Percentiles rank a stretch among this genome's conserved stretches.
Evolutionary conservation across 2,329 filamentous ascomycete species (phyloP).

Genomic region (Calonectria montana): DNA sequence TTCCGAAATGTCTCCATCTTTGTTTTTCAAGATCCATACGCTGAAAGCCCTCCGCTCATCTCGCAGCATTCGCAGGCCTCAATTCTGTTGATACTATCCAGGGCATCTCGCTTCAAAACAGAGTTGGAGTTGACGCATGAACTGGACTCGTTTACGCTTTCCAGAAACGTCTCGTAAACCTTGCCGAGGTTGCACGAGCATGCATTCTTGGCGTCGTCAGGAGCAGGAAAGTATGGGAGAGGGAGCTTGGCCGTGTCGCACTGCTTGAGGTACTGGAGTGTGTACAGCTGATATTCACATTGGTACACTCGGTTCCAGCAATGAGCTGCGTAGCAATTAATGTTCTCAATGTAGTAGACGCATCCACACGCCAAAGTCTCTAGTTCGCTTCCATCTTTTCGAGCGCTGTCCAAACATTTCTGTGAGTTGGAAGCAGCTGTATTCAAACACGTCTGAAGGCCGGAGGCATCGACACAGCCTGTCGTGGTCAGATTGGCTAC

Average conservation of each 20-base stretch:
- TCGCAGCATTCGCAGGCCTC: conserved; percentile 49
- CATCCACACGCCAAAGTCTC: conserved; percentile 38
- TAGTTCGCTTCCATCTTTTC: conserved; percentile 29
- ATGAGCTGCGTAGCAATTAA: conserved; percentile 51
- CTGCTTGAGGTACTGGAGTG: conserved; percentile 47
- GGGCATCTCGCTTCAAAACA: conserved; percentile 34
- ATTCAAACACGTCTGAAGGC: conserved; percentile 33
- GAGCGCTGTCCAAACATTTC: conserved; percentile 28
- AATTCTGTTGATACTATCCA: conserved; percentile 32
- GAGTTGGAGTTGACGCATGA: conserved; percentile 31
- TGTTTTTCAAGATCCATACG: conserved; percentile 34
- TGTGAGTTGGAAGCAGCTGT: conserved; percentile 15
- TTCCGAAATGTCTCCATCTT: neutral
- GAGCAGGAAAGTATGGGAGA: conserved; percentile 53
- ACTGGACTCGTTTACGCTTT: conserved; percentile 27
- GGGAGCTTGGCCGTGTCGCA: conserved; percentile 45
- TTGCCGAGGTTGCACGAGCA: conserved; percentile 52
- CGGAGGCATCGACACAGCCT: conserved; percentile 36
- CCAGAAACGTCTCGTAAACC: conserved; percentile 37
- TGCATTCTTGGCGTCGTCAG: conserved; percentile 45
- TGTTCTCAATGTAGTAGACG: conserved; percentile 36
- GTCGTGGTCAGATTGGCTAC: conserved; percentile 5
- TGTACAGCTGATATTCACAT: conserved; percentile 53
- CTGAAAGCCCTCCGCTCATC: conserved; percentile 49
- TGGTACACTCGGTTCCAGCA: conserved; percentile 55